phyloP scores from a whole-genome alignment of 108 stramenopile species.

The Conticribra guillardii region DNA sequence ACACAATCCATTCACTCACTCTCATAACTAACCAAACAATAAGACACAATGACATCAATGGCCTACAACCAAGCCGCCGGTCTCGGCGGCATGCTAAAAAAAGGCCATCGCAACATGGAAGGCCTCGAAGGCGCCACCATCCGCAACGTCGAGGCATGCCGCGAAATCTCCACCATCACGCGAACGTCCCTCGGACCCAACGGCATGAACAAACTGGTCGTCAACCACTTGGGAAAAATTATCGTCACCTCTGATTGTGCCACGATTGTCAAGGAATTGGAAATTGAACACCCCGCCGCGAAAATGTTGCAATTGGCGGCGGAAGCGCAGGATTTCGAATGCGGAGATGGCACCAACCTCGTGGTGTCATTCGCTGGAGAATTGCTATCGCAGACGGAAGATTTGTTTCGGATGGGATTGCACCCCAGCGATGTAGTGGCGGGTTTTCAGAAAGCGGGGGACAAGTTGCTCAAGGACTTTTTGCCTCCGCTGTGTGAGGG shows the following conservation, averaged over 20 bases:
- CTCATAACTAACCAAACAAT: no score
- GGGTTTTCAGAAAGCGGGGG: constrained; percentile 85
- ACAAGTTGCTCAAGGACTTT: constrained; percentile 71
- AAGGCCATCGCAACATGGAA: constrained; percentile 72
- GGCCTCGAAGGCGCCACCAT: constrained; percentile 65
- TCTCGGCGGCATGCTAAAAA: constrained; percentile 87
- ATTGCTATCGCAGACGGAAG: constrained; percentile 85
- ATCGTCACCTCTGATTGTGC: constrained; percentile 98
- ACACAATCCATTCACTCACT: no score
- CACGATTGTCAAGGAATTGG: constrained; percentile 94
- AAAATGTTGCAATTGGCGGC: constrained; percentile 93
- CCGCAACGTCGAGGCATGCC: constrained; percentile 96
- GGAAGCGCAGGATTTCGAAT: constrained; percentile 94
- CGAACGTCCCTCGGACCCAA: constrained; percentile 96
- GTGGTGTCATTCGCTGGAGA: constrained; percentile 94
- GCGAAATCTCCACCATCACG: constrained; percentile 92
- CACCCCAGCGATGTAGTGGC: constrained; percentile 93
- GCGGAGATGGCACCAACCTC: constrained; percentile 96
- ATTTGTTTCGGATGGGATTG: constrained; percentile 92
- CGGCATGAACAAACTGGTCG: constrained; percentile 97
- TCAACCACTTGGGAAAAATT: constrained; percentile 98
- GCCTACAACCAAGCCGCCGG: constrained; percentile 88
- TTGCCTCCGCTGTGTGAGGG: constrained; percentile 65
- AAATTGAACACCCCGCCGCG: constrained; percentile 98
- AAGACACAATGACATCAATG: no score